These are phyloP conservation scores for Macrocystidia cucumis DNA, from an alignment of 1,284 basidiomycete species.

Conservation along the genomic window DNA sequence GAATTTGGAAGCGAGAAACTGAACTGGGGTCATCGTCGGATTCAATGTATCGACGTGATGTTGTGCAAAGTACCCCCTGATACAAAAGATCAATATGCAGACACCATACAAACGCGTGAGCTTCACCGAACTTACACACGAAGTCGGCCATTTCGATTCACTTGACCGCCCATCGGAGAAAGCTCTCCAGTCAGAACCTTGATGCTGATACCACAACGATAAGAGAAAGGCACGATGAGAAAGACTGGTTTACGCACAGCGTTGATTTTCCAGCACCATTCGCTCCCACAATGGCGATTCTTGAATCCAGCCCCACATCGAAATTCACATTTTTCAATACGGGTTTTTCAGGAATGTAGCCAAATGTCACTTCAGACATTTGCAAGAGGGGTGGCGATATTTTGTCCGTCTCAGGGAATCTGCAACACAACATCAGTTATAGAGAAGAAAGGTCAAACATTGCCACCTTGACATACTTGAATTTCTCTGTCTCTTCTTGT, in stretches of 20 bases:
- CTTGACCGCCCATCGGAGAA: slow-evolving; percentile 72
- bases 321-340: slow-evolving; percentile 83
- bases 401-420: slow-evolving; percentile 91
- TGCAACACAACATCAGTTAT: slow-evolving; percentile 24
- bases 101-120: background rate
- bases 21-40: slow-evolving; percentile 81
- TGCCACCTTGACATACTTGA: slow-evolving; percentile 62
- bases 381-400: slow-evolving; percentile 96
- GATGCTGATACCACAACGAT: slow-evolving; percentile 46
- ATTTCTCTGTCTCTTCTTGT: slow-evolving; percentile 82
- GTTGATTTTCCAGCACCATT: slow-evolving; percentile 81
- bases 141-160: slow-evolving; percentile 86
- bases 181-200: slow-evolving; percentile 94
- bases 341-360: slow-evolving; percentile 78
- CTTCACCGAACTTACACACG: slow-evolving; percentile 54
- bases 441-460: too few species aligned
- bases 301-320: slow-evolving; percentile 84
- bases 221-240: slow-evolving; percentile 1
- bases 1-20: slow-evolving; percentile 87
- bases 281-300: slow-evolving; percentile 87
- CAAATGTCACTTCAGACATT: slow-evolving; percentile 88
- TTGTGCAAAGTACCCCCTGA: slow-evolving; percentile 90
- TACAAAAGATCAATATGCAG: slow-evolving; percentile 4
- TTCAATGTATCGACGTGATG: slow-evolving; percentile 95
- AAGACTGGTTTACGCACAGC: slow-evolving; percentile 37